Evolutionary conservation across 2,329 filamentous ascomycete genomes (phyloP), one percentile per base, ranked within the genome.

Genomic region (Cytospora leucostoma): DNA sequence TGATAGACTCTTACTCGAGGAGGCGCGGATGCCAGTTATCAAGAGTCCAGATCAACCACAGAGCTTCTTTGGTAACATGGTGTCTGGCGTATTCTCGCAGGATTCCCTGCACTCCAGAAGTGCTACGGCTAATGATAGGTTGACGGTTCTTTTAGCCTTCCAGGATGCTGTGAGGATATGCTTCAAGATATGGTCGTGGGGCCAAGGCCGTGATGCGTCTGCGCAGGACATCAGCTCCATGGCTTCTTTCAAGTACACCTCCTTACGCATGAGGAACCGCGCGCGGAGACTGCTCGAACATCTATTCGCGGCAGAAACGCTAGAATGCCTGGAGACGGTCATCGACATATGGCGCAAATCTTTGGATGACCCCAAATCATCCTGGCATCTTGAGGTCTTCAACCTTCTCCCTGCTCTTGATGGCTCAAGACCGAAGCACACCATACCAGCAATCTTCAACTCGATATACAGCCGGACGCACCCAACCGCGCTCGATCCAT

Each of bases 131-230:
- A 99, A 98, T 71, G 94, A 95, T 70, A 87, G 94, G 53, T 82
- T 99, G 27, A 98, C 95, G 0, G 94, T 99, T 21, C 82, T 97
- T 51, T 82, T 99, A n/a, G 96, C 93, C 12, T 97, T 99, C 73
- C 94, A 98, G 74, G 96, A 99, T 74, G 92, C 93, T 1, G 92
- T 98, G 64, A 87, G 92, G 32, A 91, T 96, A 56, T 97, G 93
- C 75, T 96, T 96, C 73, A 87, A 83, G 13, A 97, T 99, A 59
- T 99, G 96, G 95, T 91, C 91, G 0, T 99, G 95, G 94, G 92
- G 90, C 7, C 86, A 89, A 71, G 84, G 84, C 2, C 80, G 80
- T 34, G 87, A 89, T 70, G 78, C 82, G 19, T 75, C 74, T 8
- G 76, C 78, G 27, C 85, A 89, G 61, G 90, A 96, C 71, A 72